A percentile compares a stretch with the other conserved stretches of the same genome.
These are phyloP conservation scores for Magnusiomyces paraingens DNA, from an alignment of 1,139 yeast genomes.

Conservation along the genomic window DNA sequence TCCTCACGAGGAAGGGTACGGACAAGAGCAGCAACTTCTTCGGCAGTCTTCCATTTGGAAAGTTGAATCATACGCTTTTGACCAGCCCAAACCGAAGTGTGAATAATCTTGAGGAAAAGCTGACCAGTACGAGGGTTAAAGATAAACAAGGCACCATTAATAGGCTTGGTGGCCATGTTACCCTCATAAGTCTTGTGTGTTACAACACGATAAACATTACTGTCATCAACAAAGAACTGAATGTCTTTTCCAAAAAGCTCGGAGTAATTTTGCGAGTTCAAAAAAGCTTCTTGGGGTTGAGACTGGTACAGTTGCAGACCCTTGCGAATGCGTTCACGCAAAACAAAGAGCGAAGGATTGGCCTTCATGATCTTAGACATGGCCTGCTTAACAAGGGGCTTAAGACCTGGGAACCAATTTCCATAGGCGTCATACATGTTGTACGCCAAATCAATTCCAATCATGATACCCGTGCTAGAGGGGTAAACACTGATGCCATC, in stretches of 20 bases:
- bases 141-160: slow-evolving; percentile 89
- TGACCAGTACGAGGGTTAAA: slow-evolving; percentile 78
- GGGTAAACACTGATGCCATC: slow-evolving; percentile 86
- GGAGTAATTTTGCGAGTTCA: slow-evolving; percentile 83
- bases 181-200: slow-evolving; percentile 93
- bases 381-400: slow-evolving; percentile 83
- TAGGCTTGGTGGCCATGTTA: slow-evolving; percentile 83
- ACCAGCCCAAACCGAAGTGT: slow-evolving; percentile 95
- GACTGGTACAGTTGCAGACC: slow-evolving; percentile 91
- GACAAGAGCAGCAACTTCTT: slow-evolving; percentile 88
- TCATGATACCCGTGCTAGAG: slow-evolving; percentile 84
- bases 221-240: slow-evolving; percentile 83
- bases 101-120: slow-evolving; percentile 79
- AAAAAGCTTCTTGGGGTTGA: slow-evolving; percentile 86
- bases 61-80: slow-evolving; percentile 90
- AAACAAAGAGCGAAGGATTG: slow-evolving; percentile 86
- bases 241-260: slow-evolving; percentile 81
- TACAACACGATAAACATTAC: slow-evolving; percentile 89
- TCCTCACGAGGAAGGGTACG: slow-evolving; percentile 88
- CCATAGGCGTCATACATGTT: slow-evolving; percentile 96
- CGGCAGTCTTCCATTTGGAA: slow-evolving; percentile 98
- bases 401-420: slow-evolving; percentile 94
- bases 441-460: slow-evolving; percentile 90
- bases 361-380: slow-evolving; percentile 93
- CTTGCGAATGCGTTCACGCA: slow-evolving; percentile 89